phyloP scores from a whole-genome alignment of 257 asterid genomes.

The Avicennia marina region DNA sequence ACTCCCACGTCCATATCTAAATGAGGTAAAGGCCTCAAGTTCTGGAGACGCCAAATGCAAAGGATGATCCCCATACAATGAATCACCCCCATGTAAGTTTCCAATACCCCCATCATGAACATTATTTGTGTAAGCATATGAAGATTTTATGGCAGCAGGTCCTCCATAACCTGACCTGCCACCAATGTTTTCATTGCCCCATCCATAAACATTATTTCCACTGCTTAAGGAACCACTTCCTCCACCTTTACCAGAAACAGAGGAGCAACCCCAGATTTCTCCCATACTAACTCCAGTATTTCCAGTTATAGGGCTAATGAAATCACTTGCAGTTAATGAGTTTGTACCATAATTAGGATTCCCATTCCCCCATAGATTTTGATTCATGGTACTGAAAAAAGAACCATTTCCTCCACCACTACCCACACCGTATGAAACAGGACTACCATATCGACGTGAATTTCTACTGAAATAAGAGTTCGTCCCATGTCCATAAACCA shows the following conservation, averaged over 20 bases:
- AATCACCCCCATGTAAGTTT: slow-evolving; percentile 35
- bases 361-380: slow-evolving; percentile 48
- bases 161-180: slow-evolving; percentile 36
- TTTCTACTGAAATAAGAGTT: slow-evolving; percentile 42
- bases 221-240: slow-evolving; percentile 21
- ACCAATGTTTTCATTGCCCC: slow-evolving; percentile 33
- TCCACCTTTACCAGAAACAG: too few species aligned
- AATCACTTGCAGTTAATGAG: slow-evolving; percentile 30
- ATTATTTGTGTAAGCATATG: slow-evolving; percentile 33
- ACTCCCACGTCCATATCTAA: slow-evolving; percentile 43
- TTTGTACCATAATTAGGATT: slow-evolving; percentile 28
- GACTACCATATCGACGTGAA: slow-evolving; percentile 33
- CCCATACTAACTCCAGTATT: slow-evolving; percentile 49
- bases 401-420: slow-evolving; percentile 41
- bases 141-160: slow-evolving; percentile 26
- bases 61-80: slow-evolving; percentile 37
- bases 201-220: slow-evolving; percentile 28
- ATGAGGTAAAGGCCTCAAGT: slow-evolving; percentile 37
- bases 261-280: slow-evolving; percentile 58
- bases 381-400: slow-evolving; percentile 30
- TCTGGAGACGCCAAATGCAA: slow-evolving; percentile 55
- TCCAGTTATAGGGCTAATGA: slow-evolving; percentile 40
- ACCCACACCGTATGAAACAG: slow-evolving; percentile 34
- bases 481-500: slow-evolving; percentile 49
- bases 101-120: slow-evolving; percentile 36